phyloP scores from a whole-genome alignment of 176 grass and related monocot species.

The Carex myosuroides region DNA sequence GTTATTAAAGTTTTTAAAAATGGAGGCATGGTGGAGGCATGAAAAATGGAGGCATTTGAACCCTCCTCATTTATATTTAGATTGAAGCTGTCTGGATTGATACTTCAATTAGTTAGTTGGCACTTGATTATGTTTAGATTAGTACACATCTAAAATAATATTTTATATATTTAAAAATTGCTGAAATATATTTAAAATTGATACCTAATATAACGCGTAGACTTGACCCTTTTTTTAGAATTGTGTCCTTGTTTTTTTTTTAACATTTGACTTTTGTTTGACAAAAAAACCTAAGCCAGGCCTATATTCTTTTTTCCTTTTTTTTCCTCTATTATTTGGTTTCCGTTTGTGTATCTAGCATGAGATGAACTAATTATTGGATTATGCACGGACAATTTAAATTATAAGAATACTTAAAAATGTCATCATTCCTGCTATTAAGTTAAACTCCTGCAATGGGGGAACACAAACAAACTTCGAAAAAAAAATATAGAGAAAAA shows the following conservation, averaged over 20 bases:
- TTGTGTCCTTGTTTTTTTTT: background rate
- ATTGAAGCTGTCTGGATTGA: background rate
- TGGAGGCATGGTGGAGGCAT: too few relatives aligned
- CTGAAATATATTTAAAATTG: background rate
- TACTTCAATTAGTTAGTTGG: background rate
- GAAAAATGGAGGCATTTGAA: too few relatives aligned
- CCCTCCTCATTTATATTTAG: background rate
- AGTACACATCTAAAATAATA: background rate
- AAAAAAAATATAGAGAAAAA: background rate
- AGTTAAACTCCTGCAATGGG: background rate
- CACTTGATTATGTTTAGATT: background rate
- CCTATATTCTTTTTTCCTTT: background rate
- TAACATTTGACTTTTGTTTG: background rate
- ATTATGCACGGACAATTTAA: background rate
- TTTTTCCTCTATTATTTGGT: background rate
- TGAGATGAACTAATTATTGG: background rate
- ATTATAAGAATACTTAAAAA: background rate
- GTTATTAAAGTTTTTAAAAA: too few relatives aligned
- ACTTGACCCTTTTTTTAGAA: background rate
- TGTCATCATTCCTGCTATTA: background rate
- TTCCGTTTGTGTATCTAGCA: background rate
- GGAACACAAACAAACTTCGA: background rate
- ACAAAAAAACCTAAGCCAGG: background rate
- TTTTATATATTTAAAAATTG: background rate
- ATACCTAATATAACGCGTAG: background rate